Evolutionary conservation across 208 protist genomes (phyloP).

Genomic region (Acanthamoeba castellanii): DNA sequence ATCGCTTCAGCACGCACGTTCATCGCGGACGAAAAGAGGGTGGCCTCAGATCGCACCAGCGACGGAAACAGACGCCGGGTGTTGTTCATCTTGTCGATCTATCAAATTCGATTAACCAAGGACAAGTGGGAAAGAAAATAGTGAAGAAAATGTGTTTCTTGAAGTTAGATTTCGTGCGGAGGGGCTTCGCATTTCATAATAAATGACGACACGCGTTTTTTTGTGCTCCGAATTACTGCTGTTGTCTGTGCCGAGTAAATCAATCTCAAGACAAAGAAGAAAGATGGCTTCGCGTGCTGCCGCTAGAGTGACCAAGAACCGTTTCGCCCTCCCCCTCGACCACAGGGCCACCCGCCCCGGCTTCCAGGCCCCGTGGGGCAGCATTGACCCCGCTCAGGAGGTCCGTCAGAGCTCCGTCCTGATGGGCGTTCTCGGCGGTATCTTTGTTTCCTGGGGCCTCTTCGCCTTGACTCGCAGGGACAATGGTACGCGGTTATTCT

Average conservation of each 20-base stretch:
- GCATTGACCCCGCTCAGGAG: conserved; percentile 7
- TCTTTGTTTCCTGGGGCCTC: background rate
- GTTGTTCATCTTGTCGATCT: background rate
- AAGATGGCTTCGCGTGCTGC: conserved; percentile 15
- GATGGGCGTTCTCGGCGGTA: background rate
- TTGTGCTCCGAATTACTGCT: background rate
- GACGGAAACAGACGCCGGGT: background rate
- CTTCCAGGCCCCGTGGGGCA: conserved; percentile 62
- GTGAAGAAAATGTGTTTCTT: background rate
- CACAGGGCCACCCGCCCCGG: conserved; percentile 43
- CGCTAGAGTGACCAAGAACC: background rate
- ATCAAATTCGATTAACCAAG: background rate
- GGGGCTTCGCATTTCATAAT: background rate
- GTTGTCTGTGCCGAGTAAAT: background rate
- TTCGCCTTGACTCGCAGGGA: background rate
- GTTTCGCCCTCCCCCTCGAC: conserved; percentile 41
- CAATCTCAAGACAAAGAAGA: background rate
- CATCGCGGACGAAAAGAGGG: background rate
- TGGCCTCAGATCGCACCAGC: background rate
- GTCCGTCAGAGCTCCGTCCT: background rate
- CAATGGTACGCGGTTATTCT: background rate
- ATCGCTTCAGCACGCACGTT: no score
- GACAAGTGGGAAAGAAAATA: no score
- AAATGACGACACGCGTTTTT: background rate
- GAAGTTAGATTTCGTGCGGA: background rate